Percentiles rank a stretch among this genome's conserved stretches.
Evolutionary conservation across 2,329 filamentous ascomycete genomes (phyloP).

Genomic region (Fusarium sp.): DNA sequence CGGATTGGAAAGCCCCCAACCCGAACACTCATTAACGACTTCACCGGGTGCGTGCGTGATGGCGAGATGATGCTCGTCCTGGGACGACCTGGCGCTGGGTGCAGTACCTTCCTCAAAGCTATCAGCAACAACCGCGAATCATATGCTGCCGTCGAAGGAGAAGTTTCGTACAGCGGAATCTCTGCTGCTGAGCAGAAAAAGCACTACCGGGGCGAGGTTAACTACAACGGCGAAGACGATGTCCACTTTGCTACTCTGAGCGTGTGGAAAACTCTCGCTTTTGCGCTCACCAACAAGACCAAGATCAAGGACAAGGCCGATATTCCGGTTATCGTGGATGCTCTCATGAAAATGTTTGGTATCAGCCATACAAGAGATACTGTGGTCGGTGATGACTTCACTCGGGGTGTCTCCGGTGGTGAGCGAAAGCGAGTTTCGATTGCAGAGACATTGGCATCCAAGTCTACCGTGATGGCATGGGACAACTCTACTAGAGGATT

Average conservation of each 20-base stretch:
- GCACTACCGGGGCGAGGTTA: constrained; percentile 77
- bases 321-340: constrained; percentile 74
- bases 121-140: constrained; percentile 74
- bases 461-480: constrained; percentile 78
- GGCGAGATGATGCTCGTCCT: constrained; percentile 58
- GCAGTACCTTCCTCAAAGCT: constrained; percentile 79
- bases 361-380: constrained; percentile 81
- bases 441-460: constrained; percentile 78
- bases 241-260: constrained; percentile 77
- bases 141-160: constrained; percentile 73
- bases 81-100: constrained; percentile 77
- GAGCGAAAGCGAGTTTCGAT: constrained; percentile 84
- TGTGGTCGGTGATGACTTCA: constrained; percentile 75
- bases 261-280: constrained; percentile 80
- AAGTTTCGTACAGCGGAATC: constrained; percentile 78
- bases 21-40: constrained; percentile 44
- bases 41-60: constrained; percentile 48
- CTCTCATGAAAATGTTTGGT: constrained; percentile 80
- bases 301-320: constrained; percentile 70
- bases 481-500: constrained; percentile 85
- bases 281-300: constrained; percentile 79
- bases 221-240: constrained; percentile 82
- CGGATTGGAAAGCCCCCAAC: constrained; percentile 37
- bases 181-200: constrained; percentile 73
- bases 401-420: constrained; percentile 80